Conservation (phyloP, 2,329 filamentous ascomycete genomes). For the Cladosporium sp. region DNA sequence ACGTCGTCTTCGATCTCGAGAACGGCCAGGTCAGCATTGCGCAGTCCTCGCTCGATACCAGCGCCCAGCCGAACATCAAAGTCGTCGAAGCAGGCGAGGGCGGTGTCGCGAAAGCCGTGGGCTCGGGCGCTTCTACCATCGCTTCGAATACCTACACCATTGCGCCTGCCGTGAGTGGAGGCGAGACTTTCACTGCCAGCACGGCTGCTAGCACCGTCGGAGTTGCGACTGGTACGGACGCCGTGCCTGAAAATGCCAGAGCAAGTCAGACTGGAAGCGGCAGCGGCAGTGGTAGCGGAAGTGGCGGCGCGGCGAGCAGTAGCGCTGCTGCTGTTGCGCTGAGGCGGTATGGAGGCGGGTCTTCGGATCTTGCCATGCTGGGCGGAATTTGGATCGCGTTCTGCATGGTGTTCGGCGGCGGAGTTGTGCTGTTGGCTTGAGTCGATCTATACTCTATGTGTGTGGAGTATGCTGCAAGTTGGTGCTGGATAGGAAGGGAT, state of each 20-base stretch:
- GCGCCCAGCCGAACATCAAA: constrained; percentile 19
- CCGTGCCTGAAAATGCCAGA: constrained; percentile 24
- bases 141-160: constrained; percentile 19
- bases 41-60: constrained; percentile 27
- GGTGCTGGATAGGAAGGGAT: no score
- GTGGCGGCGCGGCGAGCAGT: background rate
- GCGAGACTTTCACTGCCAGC: constrained; percentile 19
- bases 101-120: constrained; percentile 26
- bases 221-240: constrained; percentile 28
- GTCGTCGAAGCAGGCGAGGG: constrained; percentile 24
- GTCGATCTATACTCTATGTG: no score
- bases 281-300: background rate
- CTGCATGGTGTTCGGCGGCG: background rate
- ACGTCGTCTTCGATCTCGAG: constrained; percentile 35
- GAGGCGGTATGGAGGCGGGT: background rate
- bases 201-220: constrained; percentile 25
- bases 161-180: constrained; percentile 19
- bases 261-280: background rate
- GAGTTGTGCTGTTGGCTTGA: background rate
- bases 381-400: background rate
- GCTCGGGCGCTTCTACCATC: constrained; percentile 15
- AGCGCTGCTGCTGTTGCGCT: background rate
- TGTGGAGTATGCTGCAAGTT: no score
- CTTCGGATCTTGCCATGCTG: background rate
- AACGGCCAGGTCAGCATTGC: constrained; percentile 32